Percentiles rank a stretch among this genome's conserved stretches.
Conservation (phyloP, 2,329 filamentous ascomycete species). For the Emydomyces testavorans region DNA sequence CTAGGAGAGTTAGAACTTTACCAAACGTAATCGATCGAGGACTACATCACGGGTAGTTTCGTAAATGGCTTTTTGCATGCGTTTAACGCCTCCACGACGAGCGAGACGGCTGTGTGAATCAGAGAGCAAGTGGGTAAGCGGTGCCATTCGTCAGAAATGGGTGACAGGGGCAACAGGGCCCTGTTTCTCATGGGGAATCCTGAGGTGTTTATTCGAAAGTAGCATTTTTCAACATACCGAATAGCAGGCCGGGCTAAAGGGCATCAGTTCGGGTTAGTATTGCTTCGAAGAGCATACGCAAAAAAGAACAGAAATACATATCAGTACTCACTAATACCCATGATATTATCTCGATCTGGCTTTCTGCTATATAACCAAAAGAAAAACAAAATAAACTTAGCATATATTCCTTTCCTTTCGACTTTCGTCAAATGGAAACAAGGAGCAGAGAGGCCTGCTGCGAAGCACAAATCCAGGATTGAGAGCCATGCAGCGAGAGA, state of each 20-base stretch:
- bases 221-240: conserved; percentile 18
- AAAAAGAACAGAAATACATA: neutral
- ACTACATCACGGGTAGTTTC: conserved; percentile 20
- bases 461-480: too few relatives aligned
- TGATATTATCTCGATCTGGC: conserved; percentile 20
- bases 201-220: neutral
- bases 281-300: too few relatives aligned
- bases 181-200: too few relatives aligned
- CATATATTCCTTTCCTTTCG: neutral
- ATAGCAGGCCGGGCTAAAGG: conserved; percentile 25
- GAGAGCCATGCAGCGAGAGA: too few relatives aligned
- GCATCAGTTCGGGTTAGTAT: too few relatives aligned
- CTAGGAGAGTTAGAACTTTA: too few relatives aligned
- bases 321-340: conserved; percentile 24
- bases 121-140: neutral
- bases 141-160: too few relatives aligned
- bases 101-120: conserved; percentile 26
- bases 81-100: conserved; percentile 26
- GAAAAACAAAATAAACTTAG: too few relatives aligned
- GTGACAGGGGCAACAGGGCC: too few relatives aligned
- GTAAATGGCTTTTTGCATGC: conserved; percentile 25
- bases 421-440: neutral
- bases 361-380: conserved; percentile 15
- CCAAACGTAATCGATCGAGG: conserved; percentile 17
- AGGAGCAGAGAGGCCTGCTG: too few relatives aligned